Conservation (phyloP, 2,329 filamentous ascomycete genomes). For the Fusarium luffae region DNA sequence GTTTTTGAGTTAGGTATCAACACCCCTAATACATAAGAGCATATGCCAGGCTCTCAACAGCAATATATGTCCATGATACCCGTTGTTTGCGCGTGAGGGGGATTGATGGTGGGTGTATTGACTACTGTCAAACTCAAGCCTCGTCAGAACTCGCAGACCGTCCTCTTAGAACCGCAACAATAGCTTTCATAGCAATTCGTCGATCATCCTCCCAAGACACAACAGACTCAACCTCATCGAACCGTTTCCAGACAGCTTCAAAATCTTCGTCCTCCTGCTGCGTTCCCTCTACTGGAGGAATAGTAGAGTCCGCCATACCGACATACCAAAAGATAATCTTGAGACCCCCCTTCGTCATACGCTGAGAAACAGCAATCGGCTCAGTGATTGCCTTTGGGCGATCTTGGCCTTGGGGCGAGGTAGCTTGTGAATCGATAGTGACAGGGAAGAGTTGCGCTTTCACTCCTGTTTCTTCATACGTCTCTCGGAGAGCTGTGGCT, state of each 20-base stretch:
- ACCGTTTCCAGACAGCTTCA: constrained; percentile 3
- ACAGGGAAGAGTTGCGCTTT: neutral
- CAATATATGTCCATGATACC: neutral
- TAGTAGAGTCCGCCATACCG: constrained; percentile 8
- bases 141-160: too few species aligned
- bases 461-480: constrained; percentile 12
- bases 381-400: neutral
- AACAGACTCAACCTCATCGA: neutral
- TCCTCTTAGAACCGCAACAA: neutral
- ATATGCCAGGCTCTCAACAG: constrained; percentile 29
- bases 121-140: too few species aligned
- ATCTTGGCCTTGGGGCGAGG: neutral
- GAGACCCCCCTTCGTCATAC: neutral
- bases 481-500: constrained; percentile 8
- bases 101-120: too few species aligned
- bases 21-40: constrained; percentile 5
- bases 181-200: neutral
- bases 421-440: neutral
- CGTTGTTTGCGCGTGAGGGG: neutral
- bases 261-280: constrained; percentile 18
- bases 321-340: constrained; percentile 27
- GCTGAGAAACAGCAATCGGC: constrained; percentile 14
- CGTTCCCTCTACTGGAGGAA: neutral
- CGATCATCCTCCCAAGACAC: constrained; percentile 7
- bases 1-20: constrained; percentile 6